Evolutionary conservation across 306 rosid species (phyloP).

Genomic region (Vigna radiata): DNA sequence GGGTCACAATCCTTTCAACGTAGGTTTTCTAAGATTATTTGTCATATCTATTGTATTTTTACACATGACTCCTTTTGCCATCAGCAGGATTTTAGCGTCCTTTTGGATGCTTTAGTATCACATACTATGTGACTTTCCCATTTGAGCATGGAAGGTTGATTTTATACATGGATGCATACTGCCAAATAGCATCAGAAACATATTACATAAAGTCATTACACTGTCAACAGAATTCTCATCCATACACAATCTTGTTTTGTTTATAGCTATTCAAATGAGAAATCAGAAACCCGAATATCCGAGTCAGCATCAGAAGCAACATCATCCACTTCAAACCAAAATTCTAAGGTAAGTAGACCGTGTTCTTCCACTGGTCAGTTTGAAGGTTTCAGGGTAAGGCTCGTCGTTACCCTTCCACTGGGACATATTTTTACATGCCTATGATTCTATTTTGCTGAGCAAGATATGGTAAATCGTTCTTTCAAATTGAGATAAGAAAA

Average conservation of each 20-base stretch:
- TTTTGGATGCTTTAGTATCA: conserved; percentile 23
- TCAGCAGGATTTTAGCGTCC: background rate
- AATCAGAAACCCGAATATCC: conserved; percentile 60
- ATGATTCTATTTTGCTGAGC: conserved; percentile 22
- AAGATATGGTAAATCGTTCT: conserved; percentile 13
- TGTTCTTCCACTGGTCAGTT: background rate
- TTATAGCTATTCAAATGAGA: conserved; percentile 85
- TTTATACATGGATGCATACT: conserved; percentile 23
- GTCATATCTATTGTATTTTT: conserved; percentile 32
- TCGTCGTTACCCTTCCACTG: background rate
- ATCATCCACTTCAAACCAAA: conserved; percentile 55
- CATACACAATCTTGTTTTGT: conserved; percentile 18
- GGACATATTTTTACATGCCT: background rate
- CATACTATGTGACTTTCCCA: conserved; percentile 22
- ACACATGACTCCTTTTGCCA: conserved; percentile 1
- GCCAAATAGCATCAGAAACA: conserved; percentile 25
- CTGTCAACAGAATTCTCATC: conserved; percentile 22
- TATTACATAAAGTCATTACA: conserved; percentile 5
- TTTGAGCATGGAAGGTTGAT: conserved; percentile 4
- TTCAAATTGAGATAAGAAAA: background rate
- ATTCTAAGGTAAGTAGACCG: conserved; percentile 54
- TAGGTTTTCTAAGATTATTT: conserved; percentile 52
- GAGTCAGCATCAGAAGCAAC: conserved; percentile 55
- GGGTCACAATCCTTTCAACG: conserved; percentile 99
- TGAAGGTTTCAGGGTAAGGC: background rate